Evolutionary conservation across 331 rosid species (phyloP), one percentile per base, ranked within the genome.

Genomic region (Malus hybrid): DNA sequence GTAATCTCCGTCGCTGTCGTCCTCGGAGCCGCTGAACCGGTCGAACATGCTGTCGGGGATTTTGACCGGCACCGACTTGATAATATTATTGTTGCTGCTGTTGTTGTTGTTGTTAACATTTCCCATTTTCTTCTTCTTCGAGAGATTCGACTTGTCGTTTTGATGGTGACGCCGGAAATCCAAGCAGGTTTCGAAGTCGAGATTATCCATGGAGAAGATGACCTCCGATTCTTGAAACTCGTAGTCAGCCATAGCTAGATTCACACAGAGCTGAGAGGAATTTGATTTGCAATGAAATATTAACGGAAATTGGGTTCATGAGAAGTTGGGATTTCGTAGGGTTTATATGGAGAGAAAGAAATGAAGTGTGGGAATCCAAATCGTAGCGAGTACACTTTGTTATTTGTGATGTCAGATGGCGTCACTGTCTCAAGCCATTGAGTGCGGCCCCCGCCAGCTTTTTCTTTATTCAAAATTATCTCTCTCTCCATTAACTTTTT

Each of bases 211-310:
- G 70, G 95, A 69, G 82, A 94, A 92, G 76, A 90, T 73, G 44
- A 89, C 83, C 31, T 94, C 96, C 39, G 97, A 90, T 78, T 94
- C 99, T 13, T 78, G 80, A 70, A 87, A 83, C 63, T 92, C 97
- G 54, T 83, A 83, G 1, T 66, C 65, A 0, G 76, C 77, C 81
- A 81, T 65, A 1, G 91, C 87, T 90, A 89, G 88, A 65, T 20
- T 16, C 42, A 32, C 42, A 2, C 44, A 27, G 66, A 27, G 33
- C 18, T 14, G 29, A 10, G 14, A 13, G 7, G 15, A 66, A 52
- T 3, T 14, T 5, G 52, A 60, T 14, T 36, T 6, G 29, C 1
- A 4, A 27, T 14, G 5, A 39, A 10, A 67, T 7, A 27, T 69
- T 54, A 61, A 61, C 27, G 75, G 54, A 7, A 42, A 10, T 24